Conservation (phyloP, 306 rosid species). For the Sechiopsis laciniata region DNA sequence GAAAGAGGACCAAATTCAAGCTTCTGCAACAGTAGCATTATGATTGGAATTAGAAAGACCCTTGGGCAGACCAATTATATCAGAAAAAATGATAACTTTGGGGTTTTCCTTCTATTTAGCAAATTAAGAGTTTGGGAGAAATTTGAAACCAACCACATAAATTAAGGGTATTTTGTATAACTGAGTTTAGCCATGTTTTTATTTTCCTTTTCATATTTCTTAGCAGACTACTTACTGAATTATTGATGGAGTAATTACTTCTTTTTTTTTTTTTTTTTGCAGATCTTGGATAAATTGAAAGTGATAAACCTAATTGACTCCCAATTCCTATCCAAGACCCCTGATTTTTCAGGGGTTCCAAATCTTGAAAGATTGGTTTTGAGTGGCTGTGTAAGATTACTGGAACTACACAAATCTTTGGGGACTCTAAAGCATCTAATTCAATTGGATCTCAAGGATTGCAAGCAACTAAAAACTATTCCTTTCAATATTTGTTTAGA, state of each 20-base stretch:
- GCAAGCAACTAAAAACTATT: conserved; percentile 11
- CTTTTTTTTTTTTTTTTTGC: not conserved
- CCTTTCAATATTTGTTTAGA: conserved; percentile 14
- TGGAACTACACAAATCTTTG: conserved; percentile 10
- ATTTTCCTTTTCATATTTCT: too few species aligned
- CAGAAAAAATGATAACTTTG: too few species aligned
- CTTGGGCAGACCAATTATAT: too few species aligned
- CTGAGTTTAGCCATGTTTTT: not conserved
- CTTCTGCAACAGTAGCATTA: too few species aligned
- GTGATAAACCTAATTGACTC: conserved; percentile 17
- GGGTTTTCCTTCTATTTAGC: too few species aligned
- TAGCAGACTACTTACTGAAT: not conserved
- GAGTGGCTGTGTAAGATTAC: conserved; percentile 3
- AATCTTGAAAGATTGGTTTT: conserved; percentile 21
- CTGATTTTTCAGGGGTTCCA: conserved; percentile 1
- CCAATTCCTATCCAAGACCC: conserved; percentile 2
- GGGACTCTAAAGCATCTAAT: not conserved
- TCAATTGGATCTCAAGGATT: conserved; percentile 13
- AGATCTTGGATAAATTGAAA: conserved; percentile 14
- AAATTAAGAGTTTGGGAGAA: not conserved
- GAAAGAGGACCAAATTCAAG: too few species aligned
- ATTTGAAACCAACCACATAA: not conserved
- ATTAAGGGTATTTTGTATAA: not conserved
- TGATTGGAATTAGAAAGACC: too few species aligned
- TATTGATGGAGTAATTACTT: not conserved